Evolutionary conservation across 345 rosid genomes (phyloP), one percentile per base, ranked within the genome.

Genomic region (Eucalyptus sp.): DNA sequence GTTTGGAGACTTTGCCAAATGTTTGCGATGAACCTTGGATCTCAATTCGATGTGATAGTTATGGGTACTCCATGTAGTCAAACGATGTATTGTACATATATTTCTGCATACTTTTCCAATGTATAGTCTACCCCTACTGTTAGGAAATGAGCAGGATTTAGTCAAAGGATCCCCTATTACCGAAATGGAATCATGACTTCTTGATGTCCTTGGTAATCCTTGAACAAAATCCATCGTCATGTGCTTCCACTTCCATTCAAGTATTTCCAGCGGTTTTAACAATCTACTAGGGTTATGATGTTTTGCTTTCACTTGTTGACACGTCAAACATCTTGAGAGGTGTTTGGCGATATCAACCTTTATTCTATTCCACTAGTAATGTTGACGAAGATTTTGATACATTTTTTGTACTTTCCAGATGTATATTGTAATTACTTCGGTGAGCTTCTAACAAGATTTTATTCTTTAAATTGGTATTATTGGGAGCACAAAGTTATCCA

Each of bases 1-100:
- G 0, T 7, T 52, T 52, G 10, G 10, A 52, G 58, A 52, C 10
- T 52, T 52, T 0, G 1, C 58, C 58, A 52, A 52, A 52, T 18
- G 1, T 18, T 52, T 0, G 5, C 0, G 18, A 1, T 52, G 58
- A 18, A 52, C 58, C 24, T 52, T 18, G 5, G 24, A 1, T 18
- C 10, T 52, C 10, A 52, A 52, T 52, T 2, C 4, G 0, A 52
- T 18, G 58, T 18, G 58, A 52, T 52, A 18, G 2, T 52, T 52
- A 52, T 52, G 56, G 24, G 2, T 18, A 52, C 10, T 52, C 10
- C 4, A 18, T 52, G 24, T 18, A 52, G 58, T 52, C 0, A 0
- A 7, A 52, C 10, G 0, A 7, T 52, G 3, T 52, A 52, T 52
- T 52, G 10, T 4, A 52, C 58, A 52, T 52, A 52, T 52, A 3